phyloP scores from a whole-genome alignment of 2,329 filamentous ascomycete genomes.

The Lomentospora prolificans region DNA sequence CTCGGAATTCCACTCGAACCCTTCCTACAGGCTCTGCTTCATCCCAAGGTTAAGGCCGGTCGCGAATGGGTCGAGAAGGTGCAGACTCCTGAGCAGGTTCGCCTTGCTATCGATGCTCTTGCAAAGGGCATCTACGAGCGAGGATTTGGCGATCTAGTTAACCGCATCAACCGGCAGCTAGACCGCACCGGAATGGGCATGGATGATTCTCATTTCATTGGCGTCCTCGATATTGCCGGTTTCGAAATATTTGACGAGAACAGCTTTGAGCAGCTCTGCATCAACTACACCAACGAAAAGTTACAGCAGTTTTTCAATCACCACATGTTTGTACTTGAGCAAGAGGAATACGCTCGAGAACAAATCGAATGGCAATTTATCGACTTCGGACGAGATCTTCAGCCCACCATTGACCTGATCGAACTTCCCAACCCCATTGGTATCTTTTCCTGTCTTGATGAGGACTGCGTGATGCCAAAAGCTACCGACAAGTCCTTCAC shows the following conservation, averaged over 20 bases:
- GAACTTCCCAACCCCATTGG: slow-evolving; percentile 94
- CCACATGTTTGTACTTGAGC: slow-evolving; percentile 98
- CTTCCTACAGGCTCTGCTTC: slow-evolving; percentile 80
- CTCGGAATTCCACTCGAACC: slow-evolving; percentile 76
- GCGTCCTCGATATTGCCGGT: slow-evolving; percentile 95
- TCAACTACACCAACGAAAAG: slow-evolving; percentile 99
- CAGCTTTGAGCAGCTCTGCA: slow-evolving; percentile 97
- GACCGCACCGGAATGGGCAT: slow-evolving; percentile 73
- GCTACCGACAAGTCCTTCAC: slow-evolving; percentile 95
- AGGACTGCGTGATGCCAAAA: slow-evolving; percentile 98
- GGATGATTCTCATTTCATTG: slow-evolving; percentile 92
- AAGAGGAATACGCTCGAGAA: slow-evolving; percentile 94
- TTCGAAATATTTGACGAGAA: slow-evolving; percentile 99
- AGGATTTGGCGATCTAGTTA: slow-evolving; percentile 85
- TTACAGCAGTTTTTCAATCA: slow-evolving; percentile 99
- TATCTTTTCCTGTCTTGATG: slow-evolving; percentile 96
- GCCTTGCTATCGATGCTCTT: slow-evolving; percentile 78
- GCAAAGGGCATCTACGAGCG: slow-evolving; percentile 97
- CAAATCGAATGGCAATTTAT: slow-evolving; percentile 99
- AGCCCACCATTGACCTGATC: slow-evolving; percentile 95
- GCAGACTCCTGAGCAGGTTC: slow-evolving; percentile 93
- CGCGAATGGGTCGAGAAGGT: slow-evolving; percentile 98
- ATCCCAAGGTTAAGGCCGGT: slow-evolving; percentile 89
- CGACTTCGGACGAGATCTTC: slow-evolving; percentile 92
- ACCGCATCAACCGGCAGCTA: slow-evolving; percentile 82